These are phyloP conservation scores for Solanum aculeatissimum DNA, from an alignment of 305 asterid genomes.

Conservation along the genomic window DNA sequence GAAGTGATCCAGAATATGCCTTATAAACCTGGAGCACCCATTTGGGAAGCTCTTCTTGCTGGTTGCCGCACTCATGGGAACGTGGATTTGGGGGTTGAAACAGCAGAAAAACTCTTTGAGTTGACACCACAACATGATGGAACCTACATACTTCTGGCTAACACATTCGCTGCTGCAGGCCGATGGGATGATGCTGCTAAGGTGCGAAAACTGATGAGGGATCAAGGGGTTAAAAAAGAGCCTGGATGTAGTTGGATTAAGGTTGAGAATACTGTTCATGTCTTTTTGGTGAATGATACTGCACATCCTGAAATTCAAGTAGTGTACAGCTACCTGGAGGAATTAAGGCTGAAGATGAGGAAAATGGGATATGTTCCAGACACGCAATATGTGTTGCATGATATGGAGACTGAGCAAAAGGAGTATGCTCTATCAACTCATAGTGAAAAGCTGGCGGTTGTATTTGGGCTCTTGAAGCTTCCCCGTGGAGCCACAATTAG, in stretches of 20 bases:
- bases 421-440: slow-evolving; percentile 77
- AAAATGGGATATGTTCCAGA: slow-evolving; percentile 79
- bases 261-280: slow-evolving; percentile 69
- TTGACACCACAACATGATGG: slow-evolving; percentile 79
- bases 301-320: slow-evolving; percentile 61
- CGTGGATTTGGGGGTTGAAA: slow-evolving; percentile 64
- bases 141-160: slow-evolving; percentile 69
- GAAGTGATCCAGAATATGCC: slow-evolving; percentile 47
- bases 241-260: slow-evolving; percentile 96
- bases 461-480: slow-evolving; percentile 66
- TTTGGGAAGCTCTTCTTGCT: slow-evolving; percentile 81
- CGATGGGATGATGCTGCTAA: slow-evolving; percentile 58
- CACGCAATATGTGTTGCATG: slow-evolving; percentile 65
- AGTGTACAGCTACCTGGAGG: slow-evolving; percentile 47
- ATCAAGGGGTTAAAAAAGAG: slow-evolving; percentile 87
- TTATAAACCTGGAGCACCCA: slow-evolving; percentile 56
- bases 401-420: slow-evolving; percentile 80
- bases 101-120: slow-evolving; percentile 64
- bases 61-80: slow-evolving; percentile 73
- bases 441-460: slow-evolving; percentile 91
- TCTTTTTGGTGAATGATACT: slow-evolving; percentile 72
- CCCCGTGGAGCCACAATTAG: slow-evolving; percentile 68
- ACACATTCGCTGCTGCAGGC: slow-evolving; percentile 61
- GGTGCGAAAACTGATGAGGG: slow-evolving; percentile 76
- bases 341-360: slow-evolving; percentile 47